Conservation (phyloP, 768 basidiomycete genomes). For the Trametes punicea region DNA sequence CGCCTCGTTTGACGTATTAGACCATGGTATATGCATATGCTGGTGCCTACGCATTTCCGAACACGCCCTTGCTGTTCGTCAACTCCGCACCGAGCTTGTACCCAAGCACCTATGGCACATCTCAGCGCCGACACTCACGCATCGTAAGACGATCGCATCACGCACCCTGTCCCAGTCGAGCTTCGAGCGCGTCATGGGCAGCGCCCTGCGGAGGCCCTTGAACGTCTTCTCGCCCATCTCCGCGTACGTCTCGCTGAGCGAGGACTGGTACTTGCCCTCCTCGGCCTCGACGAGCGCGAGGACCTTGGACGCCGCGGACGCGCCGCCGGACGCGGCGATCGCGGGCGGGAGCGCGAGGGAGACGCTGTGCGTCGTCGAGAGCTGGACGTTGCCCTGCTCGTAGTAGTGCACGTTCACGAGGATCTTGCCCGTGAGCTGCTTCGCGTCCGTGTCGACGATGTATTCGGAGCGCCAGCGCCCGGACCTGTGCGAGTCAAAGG, state of each 20-base stretch:
- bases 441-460: conserved; percentile 60
- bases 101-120: conserved; percentile 41
- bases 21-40: background rate
- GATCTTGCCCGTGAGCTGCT: conserved; percentile 66
- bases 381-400: conserved; percentile 96
- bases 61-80: conserved; percentile 58
- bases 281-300: conserved; percentile 80
- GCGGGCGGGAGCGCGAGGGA: conserved; percentile 62
- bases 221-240: conserved; percentile 94
- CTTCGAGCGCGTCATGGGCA: conserved; percentile 91
- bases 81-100: conserved; percentile 79
- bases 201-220: conserved; percentile 82
- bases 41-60: conserved; percentile 31
- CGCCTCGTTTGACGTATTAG: background rate
- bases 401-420: conserved; percentile 93
- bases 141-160: background rate
- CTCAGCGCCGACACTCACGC: background rate
- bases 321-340: conserved; percentile 48
- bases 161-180: conserved; percentile 92
- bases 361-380: conserved; percentile 69
- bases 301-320: conserved; percentile 61
- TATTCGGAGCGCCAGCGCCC: conserved; percentile 95
- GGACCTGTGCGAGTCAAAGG: conserved; percentile 52
- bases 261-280: conserved; percentile 74
- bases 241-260: conserved; percentile 78